Evolutionary conservation across 2,329 filamentous ascomycete genomes (phyloP), one percentile per base, ranked within the genome.

Genomic region (Emergomyces africanus): DNA sequence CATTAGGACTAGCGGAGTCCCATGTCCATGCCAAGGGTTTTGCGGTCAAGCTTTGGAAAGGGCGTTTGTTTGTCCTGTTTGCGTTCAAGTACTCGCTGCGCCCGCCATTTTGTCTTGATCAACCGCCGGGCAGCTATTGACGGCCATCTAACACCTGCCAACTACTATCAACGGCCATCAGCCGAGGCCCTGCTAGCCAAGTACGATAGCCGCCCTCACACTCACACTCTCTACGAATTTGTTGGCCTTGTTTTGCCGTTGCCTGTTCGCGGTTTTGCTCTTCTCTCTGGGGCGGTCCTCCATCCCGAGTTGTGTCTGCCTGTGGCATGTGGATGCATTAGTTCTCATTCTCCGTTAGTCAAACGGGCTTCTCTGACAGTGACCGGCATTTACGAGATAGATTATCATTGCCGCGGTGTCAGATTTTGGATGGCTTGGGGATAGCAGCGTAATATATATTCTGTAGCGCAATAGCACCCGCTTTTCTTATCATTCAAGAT

Each of bases 401-500:
- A 44, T n/a, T 55, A 44, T 14, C 44, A 12, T 23, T 23, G 39
- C 14, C 14, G 20, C 33, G 37, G 37, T 44, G 15, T 23, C 37
- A n/a, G 39, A 14, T 30, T 58, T 58, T 44, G 44, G 10, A 58
- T 42, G 46, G 41, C 46, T 8, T 54, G 18, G 25, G 25, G 12
- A 20, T 35, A 35, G 15, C 35, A 54, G 20, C n/a, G 39, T 30
- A 20, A 20, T 5, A 42, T 23, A 33, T 20, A 15, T 20, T 55
- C 20, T 41, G 20, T 54, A 49, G 33, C 20, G 23, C 30, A 33
- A 55, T 30, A 55, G 35, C 39, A 42, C 30, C 30, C 54, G 35
- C 37, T 42, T 2, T n/a, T 30, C 35, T 55, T 25, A 12, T 9
- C 15, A 46, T 62, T 62, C 64, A 80, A 71, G 61, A 89, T 89